Base-by-base conservation (phyloP, 305 asterid genomes). In the Fraxinus latifolia region DNA sequence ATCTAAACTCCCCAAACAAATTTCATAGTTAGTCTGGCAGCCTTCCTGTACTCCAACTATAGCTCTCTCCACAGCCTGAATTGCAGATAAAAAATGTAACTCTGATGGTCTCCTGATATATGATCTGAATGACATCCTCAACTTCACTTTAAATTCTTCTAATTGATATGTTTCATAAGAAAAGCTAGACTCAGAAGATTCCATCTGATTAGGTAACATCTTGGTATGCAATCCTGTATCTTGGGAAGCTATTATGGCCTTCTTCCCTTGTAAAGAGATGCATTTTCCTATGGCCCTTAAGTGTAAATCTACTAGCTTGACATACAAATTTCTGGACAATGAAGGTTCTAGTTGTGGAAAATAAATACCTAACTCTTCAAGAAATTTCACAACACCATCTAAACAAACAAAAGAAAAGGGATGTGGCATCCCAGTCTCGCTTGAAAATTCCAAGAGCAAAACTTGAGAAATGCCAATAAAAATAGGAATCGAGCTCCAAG, bases 21-120 rank as follows among this genome's bases (percentile, higher is more conserved):
- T 87, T 84, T 93, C 94, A 87, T 92, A 91, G 89, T 87, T 91
- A 77, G 91, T 74, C 88, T 83, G 81, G 85, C 87, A 84, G 79
- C 91, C 92, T 77, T 90, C 93, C 86, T 90, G 93, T 83, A 87
- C 89, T 83, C 97, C 99, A 71, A 90, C 93, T 88, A 95, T 78
- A 85, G 99, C 97, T 91, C 99, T 94, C 91, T 95, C 99, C 50
- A 92, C 87, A 84, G 93, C 87, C 87, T 91, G 92, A 87, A 94
- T 80, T 79, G 90, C 88, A 21, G 96, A 89, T 79, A 82, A 81
- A 67, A 95, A 87, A 84, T 92, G 98, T 86, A 89, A 87, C 79
- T 87, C 94, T 68, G 95, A 89, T 84, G 98, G 86, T 84, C 88
- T 89, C 89, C 83, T 89, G 76, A 95, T 74, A 82, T 89, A 90